Conservation (phyloP, 2,329 filamentous ascomycete genomes). For the Neospermospora avenae region DNA sequence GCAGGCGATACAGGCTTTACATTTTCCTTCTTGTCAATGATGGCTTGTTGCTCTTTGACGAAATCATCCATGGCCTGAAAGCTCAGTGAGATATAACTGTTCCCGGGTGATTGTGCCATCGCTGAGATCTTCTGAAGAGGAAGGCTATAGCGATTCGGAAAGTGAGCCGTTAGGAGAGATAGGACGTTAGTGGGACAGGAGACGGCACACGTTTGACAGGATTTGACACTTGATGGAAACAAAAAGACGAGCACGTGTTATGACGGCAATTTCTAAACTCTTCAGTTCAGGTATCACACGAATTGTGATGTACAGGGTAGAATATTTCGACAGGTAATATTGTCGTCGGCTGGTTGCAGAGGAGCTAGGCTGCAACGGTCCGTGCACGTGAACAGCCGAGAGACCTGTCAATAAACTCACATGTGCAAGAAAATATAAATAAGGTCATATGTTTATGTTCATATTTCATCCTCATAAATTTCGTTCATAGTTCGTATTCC, state of each 20-base stretch:
- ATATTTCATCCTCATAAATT: no score
- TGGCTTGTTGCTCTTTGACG: not conserved
- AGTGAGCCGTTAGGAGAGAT: not conserved
- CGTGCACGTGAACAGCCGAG: not conserved
- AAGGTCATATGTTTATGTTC: no score
- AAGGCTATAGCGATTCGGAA: not conserved
- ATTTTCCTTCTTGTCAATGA: not conserved
- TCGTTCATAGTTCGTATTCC: no score
- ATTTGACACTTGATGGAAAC: not conserved
- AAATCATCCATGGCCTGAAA: conserved; percentile 3
- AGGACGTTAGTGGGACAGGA: not conserved
- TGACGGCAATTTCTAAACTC: not conserved
- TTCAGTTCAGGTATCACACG: not conserved
- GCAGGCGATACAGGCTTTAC: not conserved
- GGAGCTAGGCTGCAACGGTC: not conserved
- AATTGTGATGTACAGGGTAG: not conserved
- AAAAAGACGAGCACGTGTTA: not conserved
- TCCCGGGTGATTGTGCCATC: not conserved
- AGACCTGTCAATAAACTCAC: no score
- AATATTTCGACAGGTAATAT: not conserved
- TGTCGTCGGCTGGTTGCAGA: not conserved
- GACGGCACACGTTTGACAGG: no score
- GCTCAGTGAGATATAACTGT: not conserved
- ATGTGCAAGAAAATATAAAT: no score
- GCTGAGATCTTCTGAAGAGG: not conserved